Conservation (phyloP, 768 basidiomycete species). For the Daedaleopsis nitida region DNA sequence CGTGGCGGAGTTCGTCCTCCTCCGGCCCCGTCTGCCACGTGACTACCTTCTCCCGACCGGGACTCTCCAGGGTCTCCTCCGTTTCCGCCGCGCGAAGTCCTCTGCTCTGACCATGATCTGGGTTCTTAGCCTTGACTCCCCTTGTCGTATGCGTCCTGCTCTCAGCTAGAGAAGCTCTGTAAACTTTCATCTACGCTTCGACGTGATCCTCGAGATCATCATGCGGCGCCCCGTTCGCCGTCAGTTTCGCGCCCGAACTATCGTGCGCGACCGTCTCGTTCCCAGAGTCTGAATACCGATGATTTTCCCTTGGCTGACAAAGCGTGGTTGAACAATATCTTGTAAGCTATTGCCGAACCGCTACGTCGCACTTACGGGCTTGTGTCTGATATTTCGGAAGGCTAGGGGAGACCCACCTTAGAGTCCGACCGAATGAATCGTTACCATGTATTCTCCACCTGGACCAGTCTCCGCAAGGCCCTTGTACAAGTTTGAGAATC, state of each 20-base stretch:
- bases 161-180: background rate
- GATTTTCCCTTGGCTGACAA: slow-evolving; percentile 2
- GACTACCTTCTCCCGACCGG: slow-evolving; percentile 4
- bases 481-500: too few species aligned
- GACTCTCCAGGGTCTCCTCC: background rate
- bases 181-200: too few species aligned
- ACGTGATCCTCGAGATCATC: too few species aligned
- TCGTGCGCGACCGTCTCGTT: background rate
- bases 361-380: too few species aligned
- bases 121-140: background rate
- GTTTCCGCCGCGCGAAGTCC: slow-evolving; percentile 1
- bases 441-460: too few species aligned
- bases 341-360: background rate
- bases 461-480: too few species aligned
- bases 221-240: too few species aligned
- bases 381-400: too few species aligned
- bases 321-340: background rate
- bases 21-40: slow-evolving; percentile 9
- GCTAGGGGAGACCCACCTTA: too few species aligned
- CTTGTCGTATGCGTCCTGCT: background rate
- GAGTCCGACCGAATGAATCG: too few species aligned
- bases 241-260: background rate
- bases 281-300: background rate
- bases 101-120: background rate
- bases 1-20: slow-evolving; percentile 26